phyloP scores from a whole-genome alignment of 75 land plant genomes.

The Picea glauca region DNA sequence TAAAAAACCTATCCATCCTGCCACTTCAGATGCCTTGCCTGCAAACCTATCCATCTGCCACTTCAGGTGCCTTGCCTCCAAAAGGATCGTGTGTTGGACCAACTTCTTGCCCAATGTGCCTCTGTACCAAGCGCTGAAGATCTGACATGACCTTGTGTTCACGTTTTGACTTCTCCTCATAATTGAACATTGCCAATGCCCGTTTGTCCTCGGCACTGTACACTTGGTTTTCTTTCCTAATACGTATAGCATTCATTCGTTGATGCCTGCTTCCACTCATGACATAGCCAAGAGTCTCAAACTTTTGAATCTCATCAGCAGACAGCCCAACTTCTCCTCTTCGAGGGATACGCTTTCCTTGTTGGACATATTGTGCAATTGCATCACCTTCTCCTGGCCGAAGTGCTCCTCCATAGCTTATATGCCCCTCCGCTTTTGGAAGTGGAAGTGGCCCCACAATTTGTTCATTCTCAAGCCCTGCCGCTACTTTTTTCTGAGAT shows the following conservation, averaged over 20 bases:
- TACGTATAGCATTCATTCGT: conserved; percentile 99
- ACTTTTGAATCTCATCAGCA: conserved; percentile 94
- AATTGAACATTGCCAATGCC: conserved; percentile 96
- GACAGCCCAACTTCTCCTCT: conserved; percentile 99
- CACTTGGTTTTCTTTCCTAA: conserved; percentile 96
- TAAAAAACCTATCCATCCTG: not conserved
- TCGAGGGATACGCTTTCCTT: conserved; percentile 98
- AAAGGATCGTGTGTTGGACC: conserved; percentile 91
- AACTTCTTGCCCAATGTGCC: conserved; percentile 90
- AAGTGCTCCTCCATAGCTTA: conserved; percentile 98
- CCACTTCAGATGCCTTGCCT: too few relatives aligned
- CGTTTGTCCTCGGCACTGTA: conserved; percentile 99
- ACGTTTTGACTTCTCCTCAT: conserved; percentile 97
- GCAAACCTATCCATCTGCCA: conserved; percentile 9
- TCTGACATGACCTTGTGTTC: conserved; percentile 99
- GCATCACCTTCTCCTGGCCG: conserved; percentile 99
- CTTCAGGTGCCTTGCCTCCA: conserved; percentile 37
- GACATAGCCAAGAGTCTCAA: conserved; percentile 92
- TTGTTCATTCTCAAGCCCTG: conserved; percentile 64
- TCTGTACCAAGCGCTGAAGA: conserved; percentile 87
- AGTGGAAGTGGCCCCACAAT: conserved; percentile 86
- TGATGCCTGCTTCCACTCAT: conserved; percentile 99
- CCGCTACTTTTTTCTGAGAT: conserved; percentile 62
- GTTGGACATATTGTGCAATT: conserved; percentile 99
- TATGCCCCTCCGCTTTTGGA: conserved; percentile 95